Conservation (phyloP, 352 stramenopile genomes). For the Globisporangium alternatum region DNA sequence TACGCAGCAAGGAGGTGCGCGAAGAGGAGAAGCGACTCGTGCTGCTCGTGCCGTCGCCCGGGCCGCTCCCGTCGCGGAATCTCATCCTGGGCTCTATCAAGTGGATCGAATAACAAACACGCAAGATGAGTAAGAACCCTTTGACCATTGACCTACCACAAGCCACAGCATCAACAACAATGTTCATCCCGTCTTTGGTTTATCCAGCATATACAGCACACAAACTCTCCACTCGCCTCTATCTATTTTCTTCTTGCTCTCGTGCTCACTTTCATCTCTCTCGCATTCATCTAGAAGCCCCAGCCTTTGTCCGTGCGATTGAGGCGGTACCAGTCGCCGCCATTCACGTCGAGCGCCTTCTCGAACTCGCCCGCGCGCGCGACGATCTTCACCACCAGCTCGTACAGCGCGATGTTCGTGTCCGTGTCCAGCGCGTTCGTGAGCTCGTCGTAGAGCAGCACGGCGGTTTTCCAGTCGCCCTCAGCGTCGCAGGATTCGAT, state of each 20-base stretch:
- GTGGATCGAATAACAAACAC: conserved; percentile 62
- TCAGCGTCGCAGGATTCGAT: conserved; percentile 61
- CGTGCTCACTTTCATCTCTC: not conserved
- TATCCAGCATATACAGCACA: conserved; percentile 10
- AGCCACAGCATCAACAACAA: not conserved
- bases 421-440: conserved; percentile 46
- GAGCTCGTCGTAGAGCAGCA: conserved; percentile 77
- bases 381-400: conserved; percentile 80
- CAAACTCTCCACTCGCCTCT: not conserved
- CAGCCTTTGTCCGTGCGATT: conserved; percentile 74
- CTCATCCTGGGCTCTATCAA: conserved; percentile 82
- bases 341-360: conserved; percentile 78
- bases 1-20: conserved; percentile 68
- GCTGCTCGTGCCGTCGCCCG: conserved; percentile 79
- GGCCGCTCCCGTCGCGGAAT: conserved; percentile 74
- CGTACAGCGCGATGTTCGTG: conserved; percentile 76
- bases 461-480: conserved; percentile 69
- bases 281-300: conserved; percentile 20
- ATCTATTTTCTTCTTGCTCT: not conserved
- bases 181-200: conserved; percentile 1
- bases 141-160: not conserved
- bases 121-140: not conserved
- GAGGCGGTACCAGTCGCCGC: conserved; percentile 82
- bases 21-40: conserved; percentile 75
- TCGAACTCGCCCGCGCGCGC: conserved; percentile 82